Evolutionary conservation across 2,329 filamentous ascomycete species (phyloP), one percentile per base, ranked within the genome.

Genomic region (Colletotrichum magnum): DNA sequence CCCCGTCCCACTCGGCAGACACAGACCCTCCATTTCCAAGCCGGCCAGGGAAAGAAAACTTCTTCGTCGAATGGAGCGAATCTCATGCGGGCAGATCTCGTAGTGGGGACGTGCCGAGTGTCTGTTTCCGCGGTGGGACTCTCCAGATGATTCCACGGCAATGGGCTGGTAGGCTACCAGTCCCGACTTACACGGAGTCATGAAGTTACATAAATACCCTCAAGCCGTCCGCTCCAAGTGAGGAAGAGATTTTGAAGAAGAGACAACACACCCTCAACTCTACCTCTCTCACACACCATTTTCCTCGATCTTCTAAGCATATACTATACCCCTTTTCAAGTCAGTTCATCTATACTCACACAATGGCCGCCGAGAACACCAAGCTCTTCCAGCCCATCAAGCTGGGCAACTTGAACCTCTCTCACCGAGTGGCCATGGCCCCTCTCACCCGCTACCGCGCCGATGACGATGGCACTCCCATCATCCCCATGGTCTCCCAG

Each of bases 361-460:
- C 41, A 62, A 71, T 71, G 70, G 56, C 58, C 56, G 59, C 68
- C 18, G 47, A 69, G 36, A 60, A 63, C 48, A 70, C 76, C 28
- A 75, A 75, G 67, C 82, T 86, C 18, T 86, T 86, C 75, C 74
- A 78, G 43, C 82, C 84, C 2, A 69, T 86, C 54, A 79, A 78
- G 64, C 72, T 85, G 2, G 84, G 85, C 70, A 77, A 77, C 16
- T 60, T 77, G 16, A 68, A 77, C 47, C 75, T 86, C 48, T 74
- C 81, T 65, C 81, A 85, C 72, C 79, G 84, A 4, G 73, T 91
- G 45, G 84, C 82, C 48, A 84, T 91, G 80, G 85, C 88, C 0
- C 88, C 89, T 2, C 78, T 91, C 64, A 89, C 88, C n/a, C 84
- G 87, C 18, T 83, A 82, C 75, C 85, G 87, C 59, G 80, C 80